Evolutionary conservation across 179 eudicot species (phyloP).

Genomic region (Silene noctiflora): DNA sequence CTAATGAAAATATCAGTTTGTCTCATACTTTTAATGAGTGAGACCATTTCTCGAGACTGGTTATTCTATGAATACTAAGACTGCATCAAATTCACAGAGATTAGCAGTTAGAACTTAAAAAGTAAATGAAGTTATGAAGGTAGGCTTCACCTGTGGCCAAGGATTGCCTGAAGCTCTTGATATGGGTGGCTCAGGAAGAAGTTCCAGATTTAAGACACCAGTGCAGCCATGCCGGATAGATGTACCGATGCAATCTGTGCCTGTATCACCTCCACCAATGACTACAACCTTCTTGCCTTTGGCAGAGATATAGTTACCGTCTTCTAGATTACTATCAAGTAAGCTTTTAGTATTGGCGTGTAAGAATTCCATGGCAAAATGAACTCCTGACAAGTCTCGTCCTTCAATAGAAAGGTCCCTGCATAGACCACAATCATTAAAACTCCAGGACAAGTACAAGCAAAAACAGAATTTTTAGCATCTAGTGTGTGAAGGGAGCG

Average conservation of each 20-base stretch:
- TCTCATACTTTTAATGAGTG: too few species aligned
- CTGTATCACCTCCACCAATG: conserved; percentile 99
- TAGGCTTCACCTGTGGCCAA: conserved; percentile 99
- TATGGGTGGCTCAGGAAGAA: conserved; percentile 84
- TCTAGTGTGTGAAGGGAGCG: too few species aligned
- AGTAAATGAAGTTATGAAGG: too few species aligned
- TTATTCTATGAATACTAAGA: too few species aligned
- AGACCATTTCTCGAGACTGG: too few species aligned
- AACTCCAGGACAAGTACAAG: conserved; percentile 57
- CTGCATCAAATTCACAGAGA: too few species aligned
- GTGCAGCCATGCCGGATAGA: conserved; percentile 94
- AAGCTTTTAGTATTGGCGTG: conserved; percentile 97
- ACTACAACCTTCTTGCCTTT: conserved; percentile 96
- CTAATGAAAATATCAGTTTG: too few species aligned
- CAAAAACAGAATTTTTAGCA: neutral
- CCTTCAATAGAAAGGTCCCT: conserved; percentile 97
- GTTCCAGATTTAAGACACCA: conserved; percentile 73
- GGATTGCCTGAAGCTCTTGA: conserved; percentile 95
- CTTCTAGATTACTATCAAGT: conserved; percentile 86
- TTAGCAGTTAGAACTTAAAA: too few species aligned
- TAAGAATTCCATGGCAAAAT: conserved; percentile 96
- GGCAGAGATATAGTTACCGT: conserved; percentile 86
- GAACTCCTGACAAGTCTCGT: conserved; percentile 81
- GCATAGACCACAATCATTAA: conserved; percentile 33
- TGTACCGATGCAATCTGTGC: conserved; percentile 96